These are phyloP conservation scores for Saussurea involucrata DNA, from an alignment of 129 eudicot species.

Conservation along the genomic window DNA sequence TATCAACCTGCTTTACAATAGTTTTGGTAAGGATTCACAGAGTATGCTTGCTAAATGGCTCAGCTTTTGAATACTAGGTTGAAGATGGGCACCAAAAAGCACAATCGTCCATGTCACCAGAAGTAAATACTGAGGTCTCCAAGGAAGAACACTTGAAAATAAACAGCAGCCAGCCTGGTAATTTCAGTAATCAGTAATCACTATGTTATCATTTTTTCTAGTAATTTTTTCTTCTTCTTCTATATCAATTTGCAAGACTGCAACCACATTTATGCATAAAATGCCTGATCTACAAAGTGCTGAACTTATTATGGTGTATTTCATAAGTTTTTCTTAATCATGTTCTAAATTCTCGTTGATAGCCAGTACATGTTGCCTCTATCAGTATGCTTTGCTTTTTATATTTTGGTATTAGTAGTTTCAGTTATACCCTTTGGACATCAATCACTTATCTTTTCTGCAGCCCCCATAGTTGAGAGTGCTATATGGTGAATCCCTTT, in stretches of 20 bases:
- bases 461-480: background rate
- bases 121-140: conserved; percentile 26
- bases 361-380: background rate
- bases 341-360: background rate
- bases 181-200: background rate
- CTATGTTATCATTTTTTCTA: conserved; percentile 2
- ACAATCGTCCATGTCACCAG: conserved; percentile 18
- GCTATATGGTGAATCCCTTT: background rate
- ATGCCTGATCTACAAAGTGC: background rate
- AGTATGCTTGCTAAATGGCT: background rate
- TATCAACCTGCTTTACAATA: conserved; percentile 6
- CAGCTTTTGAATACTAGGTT: conserved; percentile 28
- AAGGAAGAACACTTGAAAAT: conserved; percentile 11
- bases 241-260: background rate
- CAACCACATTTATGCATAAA: background rate
- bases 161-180: conserved; percentile 30
- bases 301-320: background rate
- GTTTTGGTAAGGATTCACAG: background rate
- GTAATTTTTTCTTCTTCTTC: background rate
- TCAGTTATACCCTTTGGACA: background rate
- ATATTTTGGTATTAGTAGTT: background rate
- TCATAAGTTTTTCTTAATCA: background rate
- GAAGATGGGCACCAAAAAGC: conserved; percentile 24
- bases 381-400: background rate
- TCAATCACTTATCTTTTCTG: background rate